A percentile compares a stretch with the other conserved stretches of the same genome.
Conservation (phyloP, 495 filamentous ascomycete species). For the Amphirosellinia nigrospora region DNA sequence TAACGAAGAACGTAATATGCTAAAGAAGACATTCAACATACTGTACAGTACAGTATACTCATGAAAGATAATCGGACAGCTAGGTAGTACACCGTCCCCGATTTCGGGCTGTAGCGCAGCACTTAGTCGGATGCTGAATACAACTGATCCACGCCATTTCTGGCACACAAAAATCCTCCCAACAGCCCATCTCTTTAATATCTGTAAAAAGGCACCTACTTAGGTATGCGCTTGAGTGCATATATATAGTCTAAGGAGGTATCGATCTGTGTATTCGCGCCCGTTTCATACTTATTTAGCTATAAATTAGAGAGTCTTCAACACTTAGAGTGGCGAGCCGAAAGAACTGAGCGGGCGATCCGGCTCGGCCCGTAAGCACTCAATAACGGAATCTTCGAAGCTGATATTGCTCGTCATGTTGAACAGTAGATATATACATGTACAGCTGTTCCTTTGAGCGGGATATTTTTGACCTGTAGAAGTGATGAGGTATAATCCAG, state of each 20-base stretch:
- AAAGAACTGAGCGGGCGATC: background rate
- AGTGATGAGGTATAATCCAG: background rate
- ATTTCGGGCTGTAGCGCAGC: conserved; percentile 3
- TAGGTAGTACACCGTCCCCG: too few species aligned
- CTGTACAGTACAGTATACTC: background rate
- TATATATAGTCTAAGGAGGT: too few species aligned
- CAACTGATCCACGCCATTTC: background rate
- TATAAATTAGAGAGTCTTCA: background rate
- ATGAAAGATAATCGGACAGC: background rate
- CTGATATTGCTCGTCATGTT: background rate
- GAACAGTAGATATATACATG: background rate
- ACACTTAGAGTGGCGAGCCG: background rate
- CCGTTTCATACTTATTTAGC: too few species aligned
- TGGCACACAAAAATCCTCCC: too few species aligned
- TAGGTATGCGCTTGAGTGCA: background rate
- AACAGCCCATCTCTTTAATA: too few species aligned
- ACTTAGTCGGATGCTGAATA: conserved; percentile 4
- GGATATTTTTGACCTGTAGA: background rate
- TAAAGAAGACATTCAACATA: background rate
- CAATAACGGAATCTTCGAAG: background rate
- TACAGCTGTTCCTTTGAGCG: background rate
- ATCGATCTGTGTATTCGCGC: too few species aligned
- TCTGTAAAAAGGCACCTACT: too few species aligned
- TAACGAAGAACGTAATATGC: background rate
- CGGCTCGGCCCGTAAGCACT: conserved; percentile 3